Percentiles rank a stretch among this genome's conserved stretches.
These are phyloP conservation scores for Apodospora peruviana DNA, from an alignment of 495 filamentous ascomycete genomes.

Conservation along the genomic window DNA sequence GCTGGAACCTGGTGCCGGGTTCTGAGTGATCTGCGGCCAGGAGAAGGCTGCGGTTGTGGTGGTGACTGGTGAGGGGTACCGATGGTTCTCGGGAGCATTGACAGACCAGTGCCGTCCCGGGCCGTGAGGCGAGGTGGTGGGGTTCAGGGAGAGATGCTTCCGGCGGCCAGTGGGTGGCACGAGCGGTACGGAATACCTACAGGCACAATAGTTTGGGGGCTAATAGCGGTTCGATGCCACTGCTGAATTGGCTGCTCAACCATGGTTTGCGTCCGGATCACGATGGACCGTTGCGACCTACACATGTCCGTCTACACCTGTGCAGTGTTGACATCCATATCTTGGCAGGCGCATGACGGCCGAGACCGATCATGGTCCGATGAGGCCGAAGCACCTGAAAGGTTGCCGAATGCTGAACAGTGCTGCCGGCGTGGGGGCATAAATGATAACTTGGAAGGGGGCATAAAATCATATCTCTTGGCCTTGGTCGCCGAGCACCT, in stretches of 20 bases:
- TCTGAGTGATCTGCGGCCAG: neutral
- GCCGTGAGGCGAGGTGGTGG: slow-evolving; percentile 5
- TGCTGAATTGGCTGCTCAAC: too few relatives aligned
- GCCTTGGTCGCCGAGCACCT: neutral
- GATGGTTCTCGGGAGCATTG: neutral
- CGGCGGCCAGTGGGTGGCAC: too few relatives aligned
- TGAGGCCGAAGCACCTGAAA: too few relatives aligned
- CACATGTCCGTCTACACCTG: neutral
- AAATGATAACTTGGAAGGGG: neutral
- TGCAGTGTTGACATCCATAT: neutral
- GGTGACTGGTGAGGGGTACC: neutral
- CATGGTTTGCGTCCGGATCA: neutral
- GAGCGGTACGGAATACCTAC: too few relatives aligned
- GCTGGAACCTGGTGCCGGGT: slow-evolving; percentile 2
- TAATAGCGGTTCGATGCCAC: too few relatives aligned
- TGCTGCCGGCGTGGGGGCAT: neutral
- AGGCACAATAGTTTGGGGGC: too few relatives aligned
- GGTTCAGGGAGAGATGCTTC: neutral
- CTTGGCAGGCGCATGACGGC: too few relatives aligned
- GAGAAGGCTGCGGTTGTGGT: neutral
- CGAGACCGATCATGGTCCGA: neutral
- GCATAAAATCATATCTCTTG: neutral
- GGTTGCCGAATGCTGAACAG: too few relatives aligned
- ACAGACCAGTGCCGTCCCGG: slow-evolving; percentile 5
- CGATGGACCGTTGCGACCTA: neutral